These are phyloP conservation scores for Blastobotrys proliferans DNA, from an alignment of 1,139 yeast genomes.

Conservation along the genomic window DNA sequence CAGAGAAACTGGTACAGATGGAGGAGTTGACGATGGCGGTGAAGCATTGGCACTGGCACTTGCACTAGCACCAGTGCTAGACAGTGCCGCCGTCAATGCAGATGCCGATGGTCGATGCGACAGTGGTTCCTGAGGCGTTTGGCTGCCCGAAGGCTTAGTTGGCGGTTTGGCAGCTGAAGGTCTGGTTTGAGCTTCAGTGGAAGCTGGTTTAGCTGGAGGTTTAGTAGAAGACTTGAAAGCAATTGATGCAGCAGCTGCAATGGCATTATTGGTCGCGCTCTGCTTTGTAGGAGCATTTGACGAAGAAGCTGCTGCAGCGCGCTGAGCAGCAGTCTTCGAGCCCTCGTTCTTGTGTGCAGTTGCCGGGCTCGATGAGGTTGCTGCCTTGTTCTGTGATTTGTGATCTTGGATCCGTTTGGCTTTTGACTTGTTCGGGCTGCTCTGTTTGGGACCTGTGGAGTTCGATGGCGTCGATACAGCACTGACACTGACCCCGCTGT, in stretches of 20 bases:
- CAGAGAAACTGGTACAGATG: neutral
- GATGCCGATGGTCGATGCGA: neutral
- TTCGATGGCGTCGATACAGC: too few relatives aligned
- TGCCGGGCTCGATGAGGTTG: constrained; percentile 8
- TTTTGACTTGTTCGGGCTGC: constrained; percentile 18
- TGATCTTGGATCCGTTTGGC: constrained; percentile 7
- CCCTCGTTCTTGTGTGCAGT: constrained; percentile 12
- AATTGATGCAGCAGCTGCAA: constrained; percentile 12
- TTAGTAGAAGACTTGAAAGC: constrained; percentile 8
- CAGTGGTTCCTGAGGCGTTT: neutral
- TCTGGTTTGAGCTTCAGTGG: neutral
- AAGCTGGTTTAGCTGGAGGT: neutral
- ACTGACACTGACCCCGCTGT: too few relatives aligned
- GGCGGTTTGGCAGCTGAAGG: neutral
- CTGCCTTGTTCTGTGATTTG: constrained; percentile 3
- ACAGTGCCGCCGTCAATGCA: neutral
- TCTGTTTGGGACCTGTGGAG: constrained; percentile 5
- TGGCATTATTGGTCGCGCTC: neutral
- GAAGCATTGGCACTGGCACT: neutral
- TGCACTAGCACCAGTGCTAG: neutral
- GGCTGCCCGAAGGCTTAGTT: neutral
- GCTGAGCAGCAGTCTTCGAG: neutral
- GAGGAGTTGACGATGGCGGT: too few relatives aligned
- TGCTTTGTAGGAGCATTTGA: neutral
- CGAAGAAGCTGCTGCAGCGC: neutral